Conservation (phyloP, 345 rosid genomes). For the Kandelia obovata region DNA sequence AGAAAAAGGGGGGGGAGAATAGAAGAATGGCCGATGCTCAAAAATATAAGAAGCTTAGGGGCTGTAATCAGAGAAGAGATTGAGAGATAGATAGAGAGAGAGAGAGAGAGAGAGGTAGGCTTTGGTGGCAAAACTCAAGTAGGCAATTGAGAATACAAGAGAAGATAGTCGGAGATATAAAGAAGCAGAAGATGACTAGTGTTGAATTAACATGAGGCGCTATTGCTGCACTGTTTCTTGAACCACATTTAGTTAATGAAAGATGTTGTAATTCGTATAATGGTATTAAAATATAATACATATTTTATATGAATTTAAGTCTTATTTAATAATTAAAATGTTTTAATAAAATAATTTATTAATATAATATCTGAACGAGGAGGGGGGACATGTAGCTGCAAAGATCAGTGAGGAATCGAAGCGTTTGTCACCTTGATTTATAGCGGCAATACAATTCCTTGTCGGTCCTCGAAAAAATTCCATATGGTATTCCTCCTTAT, state of each 20-base stretch:
- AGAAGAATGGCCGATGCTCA: too few relatives aligned
- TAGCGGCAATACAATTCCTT: conserved; percentile 62
- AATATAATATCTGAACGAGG: too few relatives aligned
- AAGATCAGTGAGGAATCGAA: conserved; percentile 68
- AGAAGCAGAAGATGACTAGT: conserved; percentile 9
- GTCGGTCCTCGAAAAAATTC: conserved; percentile 52
- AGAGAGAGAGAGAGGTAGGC: neutral
- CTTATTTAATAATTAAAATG: too few relatives aligned
- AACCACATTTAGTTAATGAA: conserved; percentile 21
- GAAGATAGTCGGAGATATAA: neutral
- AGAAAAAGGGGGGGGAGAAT: too few relatives aligned
- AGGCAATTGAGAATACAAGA: neutral
- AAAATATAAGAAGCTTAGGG: neutral
- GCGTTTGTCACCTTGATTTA: conserved; percentile 76
- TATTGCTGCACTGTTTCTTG: conserved; percentile 42
- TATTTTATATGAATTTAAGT: too few relatives aligned
- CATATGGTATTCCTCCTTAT: conserved; percentile 3
- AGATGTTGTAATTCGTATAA: neutral
- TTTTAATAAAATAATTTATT: too few relatives aligned
- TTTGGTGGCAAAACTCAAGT: conserved; percentile 1
- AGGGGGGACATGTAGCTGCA: conserved; percentile 46
- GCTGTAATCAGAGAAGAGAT: neutral
- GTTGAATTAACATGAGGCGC: conserved; percentile 30
- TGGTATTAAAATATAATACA: too few relatives aligned
- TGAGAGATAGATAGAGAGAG: neutral